Percentiles rank a stretch among this genome's conserved stretches.
Evolutionary conservation across 164 flowering plant genomes (phyloP).

Genomic region (grape (Vitis vinifera)): DNA sequence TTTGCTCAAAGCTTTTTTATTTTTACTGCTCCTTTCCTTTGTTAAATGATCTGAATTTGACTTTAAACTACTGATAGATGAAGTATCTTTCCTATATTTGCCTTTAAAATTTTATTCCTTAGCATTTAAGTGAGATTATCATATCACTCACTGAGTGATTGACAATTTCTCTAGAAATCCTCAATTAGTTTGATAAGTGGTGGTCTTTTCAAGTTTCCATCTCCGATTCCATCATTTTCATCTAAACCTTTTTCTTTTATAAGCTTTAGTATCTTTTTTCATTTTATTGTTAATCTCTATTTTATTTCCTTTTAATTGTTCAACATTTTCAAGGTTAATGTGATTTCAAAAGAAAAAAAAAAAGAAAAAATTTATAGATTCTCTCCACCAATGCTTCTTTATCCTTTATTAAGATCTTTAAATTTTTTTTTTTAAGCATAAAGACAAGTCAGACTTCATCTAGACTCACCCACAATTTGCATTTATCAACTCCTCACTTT

Average conservation of each 20-base stretch:
- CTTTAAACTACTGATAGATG: conserved; percentile 45
- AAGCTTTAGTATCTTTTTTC: conserved; percentile 44
- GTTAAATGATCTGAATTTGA: conserved; percentile 42
- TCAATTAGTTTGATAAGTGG: conserved; percentile 41
- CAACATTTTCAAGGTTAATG: conserved; percentile 52
- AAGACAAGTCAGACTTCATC: too few relatives aligned
- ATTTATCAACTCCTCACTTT: too few relatives aligned
- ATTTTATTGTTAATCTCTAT: conserved; percentile 25
- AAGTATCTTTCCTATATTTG: conserved; percentile 19
- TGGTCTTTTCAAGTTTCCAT: conserved; percentile 26
- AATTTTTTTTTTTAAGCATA: neutral
- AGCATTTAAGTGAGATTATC: conserved; percentile 48
- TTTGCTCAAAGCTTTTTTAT: conserved; percentile 34
- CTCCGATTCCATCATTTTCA: conserved; percentile 21
- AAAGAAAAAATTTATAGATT: too few relatives aligned
- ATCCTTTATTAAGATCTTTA: conserved; percentile 23
- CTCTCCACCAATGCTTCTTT: conserved; percentile 37
- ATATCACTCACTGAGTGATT: conserved; percentile 43
- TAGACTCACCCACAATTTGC: too few relatives aligned
- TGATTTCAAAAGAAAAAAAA: conserved; percentile 27
- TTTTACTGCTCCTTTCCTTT: conserved; percentile 27
- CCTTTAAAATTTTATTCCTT: conserved; percentile 33
- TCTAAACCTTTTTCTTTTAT: conserved; percentile 34
- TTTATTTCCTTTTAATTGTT: conserved; percentile 47
- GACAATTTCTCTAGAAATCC: conserved; percentile 50